These are phyloP conservation scores for Solanum pinnatisectum DNA, from an alignment of 257 asterid species.

Conservation along the genomic window DNA sequence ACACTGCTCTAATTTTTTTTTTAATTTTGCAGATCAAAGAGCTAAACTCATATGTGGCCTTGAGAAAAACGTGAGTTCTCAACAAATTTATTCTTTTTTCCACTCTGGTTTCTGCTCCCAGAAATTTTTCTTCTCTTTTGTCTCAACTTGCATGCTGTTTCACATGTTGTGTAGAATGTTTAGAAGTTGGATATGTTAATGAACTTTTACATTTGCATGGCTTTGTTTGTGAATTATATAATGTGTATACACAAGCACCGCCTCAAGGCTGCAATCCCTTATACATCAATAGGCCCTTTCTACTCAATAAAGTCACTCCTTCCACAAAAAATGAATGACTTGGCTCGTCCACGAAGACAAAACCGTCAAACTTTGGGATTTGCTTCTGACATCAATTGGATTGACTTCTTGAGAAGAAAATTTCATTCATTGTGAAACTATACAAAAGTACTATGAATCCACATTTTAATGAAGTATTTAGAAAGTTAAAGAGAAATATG, in stretches of 20 bases:
- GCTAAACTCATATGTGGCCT: constrained; percentile 87
- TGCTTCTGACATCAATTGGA: not conserved
- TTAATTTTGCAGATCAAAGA: constrained; percentile 77
- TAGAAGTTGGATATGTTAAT: not conserved
- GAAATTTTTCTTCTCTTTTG: not conserved
- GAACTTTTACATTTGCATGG: not conserved
- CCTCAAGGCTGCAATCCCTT: not conserved
- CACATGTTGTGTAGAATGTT: not conserved
- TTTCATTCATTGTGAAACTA: not conserved
- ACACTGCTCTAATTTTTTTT: not conserved
- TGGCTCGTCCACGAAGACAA: not conserved
- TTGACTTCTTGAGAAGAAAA: not conserved
- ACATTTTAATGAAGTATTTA: not conserved
- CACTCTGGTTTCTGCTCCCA: not conserved
- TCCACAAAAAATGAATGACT: not conserved
- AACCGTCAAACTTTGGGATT: not conserved
- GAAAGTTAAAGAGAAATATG: not conserved
- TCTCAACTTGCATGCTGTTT: not conserved
- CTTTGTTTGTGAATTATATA: not conserved
- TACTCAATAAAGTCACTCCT: not conserved
- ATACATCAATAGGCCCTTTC: not conserved
- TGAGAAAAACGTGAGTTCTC: constrained; percentile 87
- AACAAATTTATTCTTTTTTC: constrained; percentile 8
- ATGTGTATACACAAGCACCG: not conserved
- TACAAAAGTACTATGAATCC: not conserved